phyloP scores from a whole-genome alignment of 2,329 filamentous ascomycete genomes.

The Ascomycota sp. region DNA sequence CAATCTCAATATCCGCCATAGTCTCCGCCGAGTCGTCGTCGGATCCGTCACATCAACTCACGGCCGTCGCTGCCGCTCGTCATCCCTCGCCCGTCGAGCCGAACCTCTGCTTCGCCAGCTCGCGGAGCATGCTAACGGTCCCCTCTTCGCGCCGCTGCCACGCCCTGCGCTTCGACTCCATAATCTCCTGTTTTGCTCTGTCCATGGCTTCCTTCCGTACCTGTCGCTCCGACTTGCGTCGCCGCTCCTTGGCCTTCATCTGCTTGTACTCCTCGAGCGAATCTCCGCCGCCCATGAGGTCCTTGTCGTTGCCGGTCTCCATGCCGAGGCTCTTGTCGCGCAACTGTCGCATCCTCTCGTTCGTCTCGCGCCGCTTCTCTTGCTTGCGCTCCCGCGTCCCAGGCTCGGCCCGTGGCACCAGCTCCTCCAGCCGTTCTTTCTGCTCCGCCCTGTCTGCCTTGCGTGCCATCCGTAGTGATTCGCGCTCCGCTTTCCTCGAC shows the following conservation, averaged over 20 bases:
- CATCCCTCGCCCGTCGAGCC: slow-evolving; percentile 21
- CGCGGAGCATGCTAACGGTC: slow-evolving; percentile 64
- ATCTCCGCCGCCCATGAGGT: slow-evolving; percentile 57
- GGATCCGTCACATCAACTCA: too few relatives aligned
- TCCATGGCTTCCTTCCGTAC: slow-evolving; percentile 62
- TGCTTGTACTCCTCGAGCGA: slow-evolving; percentile 48
- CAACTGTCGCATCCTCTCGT: slow-evolving; percentile 56
- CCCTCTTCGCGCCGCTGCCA: slow-evolving; percentile 61
- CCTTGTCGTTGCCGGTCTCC: slow-evolving; percentile 39
- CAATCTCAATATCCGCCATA: too few relatives aligned
- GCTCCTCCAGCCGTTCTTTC: slow-evolving; percentile 57
- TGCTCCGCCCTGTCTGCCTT: slow-evolving; percentile 44
- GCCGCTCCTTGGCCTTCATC: slow-evolving; percentile 41
- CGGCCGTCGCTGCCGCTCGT: background rate
- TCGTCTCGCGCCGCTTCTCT: slow-evolving; percentile 62
- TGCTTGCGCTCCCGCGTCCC: slow-evolving; percentile 67
- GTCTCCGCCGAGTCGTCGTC: too few relatives aligned
- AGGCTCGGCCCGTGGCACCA: slow-evolving; percentile 63
- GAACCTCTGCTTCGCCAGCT: slow-evolving; percentile 62
- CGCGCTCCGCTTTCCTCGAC: slow-evolving; percentile 27
- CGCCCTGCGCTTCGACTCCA: slow-evolving; percentile 52
- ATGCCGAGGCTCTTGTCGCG: slow-evolving; percentile 43
- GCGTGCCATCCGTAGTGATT: slow-evolving; percentile 39
- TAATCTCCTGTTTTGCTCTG: slow-evolving; percentile 54
- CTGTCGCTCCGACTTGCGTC: slow-evolving; percentile 69